Base-by-base conservation (phyloP, 2,329 filamentous ascomycete species). In the Knoxdaviesia capensis region DNA sequence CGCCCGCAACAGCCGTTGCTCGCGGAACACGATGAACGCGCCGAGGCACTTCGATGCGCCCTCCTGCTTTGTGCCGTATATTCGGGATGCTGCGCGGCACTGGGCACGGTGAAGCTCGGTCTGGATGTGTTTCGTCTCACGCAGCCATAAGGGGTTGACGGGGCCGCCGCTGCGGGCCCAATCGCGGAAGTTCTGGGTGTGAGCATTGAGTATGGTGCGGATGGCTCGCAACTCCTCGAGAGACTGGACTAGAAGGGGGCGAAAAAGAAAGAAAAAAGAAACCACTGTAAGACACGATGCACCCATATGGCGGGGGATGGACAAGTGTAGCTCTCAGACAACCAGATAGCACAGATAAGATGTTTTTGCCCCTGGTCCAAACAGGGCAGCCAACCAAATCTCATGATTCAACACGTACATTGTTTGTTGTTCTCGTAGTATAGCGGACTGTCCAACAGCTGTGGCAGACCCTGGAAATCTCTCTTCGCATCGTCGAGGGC, bases 371-470 rank as follows among this genome's bases (percentile, higher is more conserved):
- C 20, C 20, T 20, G 20, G 20, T 20, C 20, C 20, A 20, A 20
- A 20, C 20, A 20, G 3, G 20, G 20, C 20, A 20, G 20, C 20
- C 20, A 20, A 20, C 20, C 20, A 20, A 20, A 20, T 20, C 20
- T 20, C 20, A 20, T 20, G 20, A 20, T 20, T 20, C 2, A 20
- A 20, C 20, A 60, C 68, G 48, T 56, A 73, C 69, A 50, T 44
- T 62, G 67, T 43, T 68, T 59, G 51, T 76, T 70, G 45, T 67
- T 65, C 51, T 74, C 66, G 49, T 75, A 75, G 53, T 74, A 70
- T 38, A 65, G 59, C 49, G 67, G 63, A 31, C 70, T 69, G 48
- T 71, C 68, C 42, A 75, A 63, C 37, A 75, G 58, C 39, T 61
- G 60, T 28, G 64, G 63, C 45, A 76, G 59, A 50, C 70, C 64